Evolutionary conservation across 2,329 filamentous ascomycete species (phyloP).

Genomic region (Rhynchosporium graminicola): DNA sequence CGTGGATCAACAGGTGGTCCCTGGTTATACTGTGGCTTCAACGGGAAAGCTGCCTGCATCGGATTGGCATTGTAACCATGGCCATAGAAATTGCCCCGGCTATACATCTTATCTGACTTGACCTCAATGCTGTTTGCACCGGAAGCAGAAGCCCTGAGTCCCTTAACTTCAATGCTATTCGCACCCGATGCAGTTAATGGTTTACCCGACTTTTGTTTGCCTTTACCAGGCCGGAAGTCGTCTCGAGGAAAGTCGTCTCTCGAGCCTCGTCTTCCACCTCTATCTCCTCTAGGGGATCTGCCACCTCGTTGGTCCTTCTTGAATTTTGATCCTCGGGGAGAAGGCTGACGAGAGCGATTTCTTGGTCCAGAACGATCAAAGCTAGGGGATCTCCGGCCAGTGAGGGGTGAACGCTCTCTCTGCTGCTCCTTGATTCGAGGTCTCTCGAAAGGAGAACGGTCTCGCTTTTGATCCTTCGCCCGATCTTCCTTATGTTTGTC

Average conservation of each 20-base stretch:
- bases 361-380: conserved; percentile 37
- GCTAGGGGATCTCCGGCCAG: conserved; percentile 33
- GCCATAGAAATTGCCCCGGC: conserved; percentile 40
- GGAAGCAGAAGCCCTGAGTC: conserved; percentile 34
- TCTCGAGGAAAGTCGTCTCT: conserved; percentile 34
- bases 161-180: conserved; percentile 40
- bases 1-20: conserved; percentile 41
- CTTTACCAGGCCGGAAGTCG: conserved; percentile 35
- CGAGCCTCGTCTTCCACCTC: conserved; percentile 21
- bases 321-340: conserved; percentile 33
- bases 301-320: conserved; percentile 21
- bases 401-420: conserved; percentile 29
- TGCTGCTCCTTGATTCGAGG: conserved; percentile 30
- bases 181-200: conserved; percentile 36
- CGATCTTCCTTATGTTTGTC: conserved; percentile 26
- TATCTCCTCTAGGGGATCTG: conserved; percentile 24
- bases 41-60: conserved; percentile 42
- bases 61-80: conserved; percentile 42
- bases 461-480: conserved; percentile 29
- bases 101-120: conserved; percentile 41
- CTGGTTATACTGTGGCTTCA: conserved; percentile 43
- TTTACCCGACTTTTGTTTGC: conserved; percentile 25
- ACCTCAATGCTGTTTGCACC: conserved; percentile 42
- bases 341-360: conserved; percentile 35
- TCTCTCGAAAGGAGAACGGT: conserved; percentile 24